Percentiles rank a stretch among this genome's conserved stretches.
Evolutionary conservation across 2,329 filamentous ascomycete genomes (phyloP).

Genomic region (Lachnellula occidentalis): DNA sequence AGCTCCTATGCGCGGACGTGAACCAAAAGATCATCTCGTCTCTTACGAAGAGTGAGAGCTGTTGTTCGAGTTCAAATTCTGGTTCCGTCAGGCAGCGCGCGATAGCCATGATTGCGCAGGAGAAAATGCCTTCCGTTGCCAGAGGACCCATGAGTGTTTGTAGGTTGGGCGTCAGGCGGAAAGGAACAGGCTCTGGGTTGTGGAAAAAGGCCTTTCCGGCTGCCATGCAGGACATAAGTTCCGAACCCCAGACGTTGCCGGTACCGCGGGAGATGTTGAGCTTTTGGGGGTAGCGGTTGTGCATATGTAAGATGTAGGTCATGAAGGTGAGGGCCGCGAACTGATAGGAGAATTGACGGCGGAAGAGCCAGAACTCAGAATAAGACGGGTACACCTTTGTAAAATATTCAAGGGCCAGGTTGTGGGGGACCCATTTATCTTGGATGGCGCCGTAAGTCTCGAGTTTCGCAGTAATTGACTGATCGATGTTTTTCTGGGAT

Average conservation of each 20-base stretch:
- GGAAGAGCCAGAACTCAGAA: slow-evolving; percentile 97
- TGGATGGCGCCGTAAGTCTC: slow-evolving; percentile 96
- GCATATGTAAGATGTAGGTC: slow-evolving; percentile 98
- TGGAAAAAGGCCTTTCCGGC: slow-evolving; percentile 81
- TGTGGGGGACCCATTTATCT: slow-evolving; percentile 84
- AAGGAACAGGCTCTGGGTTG: slow-evolving; percentile 92
- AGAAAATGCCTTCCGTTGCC: slow-evolving; percentile 92
- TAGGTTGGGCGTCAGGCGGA: slow-evolving; percentile 93
- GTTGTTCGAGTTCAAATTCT: slow-evolving; percentile 85
- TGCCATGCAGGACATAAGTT: slow-evolving; percentile 87
- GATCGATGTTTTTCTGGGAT: slow-evolving; percentile 60
- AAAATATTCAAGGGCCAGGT: slow-evolving; percentile 82
- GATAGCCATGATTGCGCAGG: slow-evolving; percentile 93
- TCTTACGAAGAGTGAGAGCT: slow-evolving; percentile 87
- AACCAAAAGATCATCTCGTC: slow-evolving; percentile 99
- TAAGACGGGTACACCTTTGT: slow-evolving; percentile 81
- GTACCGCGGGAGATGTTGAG: slow-evolving; percentile 82
- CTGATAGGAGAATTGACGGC: slow-evolving; percentile 93
- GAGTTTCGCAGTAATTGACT: slow-evolving; percentile 66
- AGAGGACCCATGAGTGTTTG: slow-evolving; percentile 95
- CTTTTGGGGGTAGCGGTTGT: slow-evolving; percentile 92
- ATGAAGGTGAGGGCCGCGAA: slow-evolving; percentile 93
- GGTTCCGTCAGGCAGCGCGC: slow-evolving; percentile 90
- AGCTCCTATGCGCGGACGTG: slow-evolving; percentile 64
- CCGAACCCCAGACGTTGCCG: slow-evolving; percentile 93